phyloP scores from a whole-genome alignment of 2,329 filamentous ascomycete species.

The Ophiostoma sp. region DNA sequence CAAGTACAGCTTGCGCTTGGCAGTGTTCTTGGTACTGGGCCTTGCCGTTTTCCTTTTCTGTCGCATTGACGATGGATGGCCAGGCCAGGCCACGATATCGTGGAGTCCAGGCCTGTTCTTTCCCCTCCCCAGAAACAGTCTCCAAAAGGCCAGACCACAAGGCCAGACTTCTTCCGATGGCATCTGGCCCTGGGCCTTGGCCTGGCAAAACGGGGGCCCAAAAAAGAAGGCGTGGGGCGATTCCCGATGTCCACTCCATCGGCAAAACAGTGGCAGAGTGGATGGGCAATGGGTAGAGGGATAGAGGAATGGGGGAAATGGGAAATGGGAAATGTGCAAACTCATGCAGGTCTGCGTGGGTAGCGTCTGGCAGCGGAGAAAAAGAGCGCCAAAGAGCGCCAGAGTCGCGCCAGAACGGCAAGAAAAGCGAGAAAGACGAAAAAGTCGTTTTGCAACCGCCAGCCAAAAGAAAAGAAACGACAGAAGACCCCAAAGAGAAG shows the following conservation, averaged over 20 bases:
- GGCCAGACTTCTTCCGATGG: neutral
- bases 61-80: neutral
- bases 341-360: neutral
- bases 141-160: neutral
- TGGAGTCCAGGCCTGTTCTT: neutral
- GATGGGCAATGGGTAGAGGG: no score
- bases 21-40: no score
- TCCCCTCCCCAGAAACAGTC: neutral
- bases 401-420: neutral
- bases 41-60: neutral
- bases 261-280: neutral
- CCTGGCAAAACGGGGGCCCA: neutral
- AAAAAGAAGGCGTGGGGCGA: neutral
- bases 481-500: neutral
- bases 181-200: neutral
- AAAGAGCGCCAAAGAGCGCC: neutral
- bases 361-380: neutral
- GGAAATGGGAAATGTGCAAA: neutral
- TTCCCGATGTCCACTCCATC: neutral
- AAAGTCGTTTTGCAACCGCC: neutral
- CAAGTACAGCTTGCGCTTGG: neutral
- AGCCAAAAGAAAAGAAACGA: neutral
- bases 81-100: neutral
- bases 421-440: neutral
- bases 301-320: no score